Evolutionary conservation across 495 filamentous ascomycete genomes (phyloP).

Genomic region (Saxophila tyrrhenica): DNA sequence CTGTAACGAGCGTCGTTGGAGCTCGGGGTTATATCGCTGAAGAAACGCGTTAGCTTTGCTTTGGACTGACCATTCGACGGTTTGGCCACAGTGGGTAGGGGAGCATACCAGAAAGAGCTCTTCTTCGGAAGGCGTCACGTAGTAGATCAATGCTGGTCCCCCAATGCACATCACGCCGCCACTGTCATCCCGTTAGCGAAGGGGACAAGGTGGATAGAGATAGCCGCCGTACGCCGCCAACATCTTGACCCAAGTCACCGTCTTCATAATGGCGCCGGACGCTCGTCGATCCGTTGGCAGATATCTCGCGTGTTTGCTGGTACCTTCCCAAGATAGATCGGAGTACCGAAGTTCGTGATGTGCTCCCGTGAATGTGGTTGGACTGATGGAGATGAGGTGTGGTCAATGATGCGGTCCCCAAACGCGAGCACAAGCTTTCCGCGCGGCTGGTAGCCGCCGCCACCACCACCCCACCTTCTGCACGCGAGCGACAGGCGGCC

Average conservation of each 20-base stretch:
- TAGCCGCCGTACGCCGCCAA: constrained; percentile 34
- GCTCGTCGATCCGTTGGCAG: not conserved
- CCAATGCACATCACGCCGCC: constrained; percentile 60
- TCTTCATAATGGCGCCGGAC: constrained; percentile 33
- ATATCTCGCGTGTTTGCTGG: not conserved
- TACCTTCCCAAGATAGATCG: too few relatives aligned
- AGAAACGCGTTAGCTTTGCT: not conserved
- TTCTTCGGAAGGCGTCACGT: constrained; percentile 74
- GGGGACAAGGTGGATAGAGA: too few relatives aligned
- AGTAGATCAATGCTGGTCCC: constrained; percentile 73
- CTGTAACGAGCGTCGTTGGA: constrained; percentile 71
- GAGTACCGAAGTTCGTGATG: too few relatives aligned
- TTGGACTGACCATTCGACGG: not conserved
- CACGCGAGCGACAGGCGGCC: not conserved
- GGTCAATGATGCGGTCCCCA: not conserved
- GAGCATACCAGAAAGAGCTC: constrained; percentile 60
- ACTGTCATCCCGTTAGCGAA: constrained; percentile 34
- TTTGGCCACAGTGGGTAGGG: not conserved
- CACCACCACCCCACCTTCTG: not conserved
- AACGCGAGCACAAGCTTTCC: not conserved
- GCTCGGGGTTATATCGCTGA: constrained; percentile 81
- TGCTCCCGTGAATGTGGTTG: constrained; percentile 8
- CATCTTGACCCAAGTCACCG: constrained; percentile 46
- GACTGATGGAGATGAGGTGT: not conserved
- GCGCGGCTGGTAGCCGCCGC: not conserved